Evolutionary conservation across 148 eudicot genomes (phyloP), one percentile per base, ranked within the genome.

Genomic region (Rhododendron ovatum): DNA sequence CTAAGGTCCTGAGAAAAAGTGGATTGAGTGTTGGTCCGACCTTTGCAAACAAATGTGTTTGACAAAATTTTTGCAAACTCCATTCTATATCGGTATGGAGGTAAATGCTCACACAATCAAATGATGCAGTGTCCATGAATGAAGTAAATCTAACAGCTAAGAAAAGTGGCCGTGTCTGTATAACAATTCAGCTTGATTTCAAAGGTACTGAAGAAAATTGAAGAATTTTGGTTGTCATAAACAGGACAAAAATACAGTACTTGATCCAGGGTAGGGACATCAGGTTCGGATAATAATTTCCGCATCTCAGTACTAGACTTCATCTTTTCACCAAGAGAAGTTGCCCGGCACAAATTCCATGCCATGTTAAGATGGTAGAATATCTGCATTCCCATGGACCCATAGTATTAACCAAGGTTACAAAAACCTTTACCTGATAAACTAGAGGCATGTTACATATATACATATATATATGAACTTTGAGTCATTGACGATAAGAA

Each of bases 291-390:
- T 91, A 88, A 88, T 84, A 89, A 85, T 83, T 88, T 89, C n/a
- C 24, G 90, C 73, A 84, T 92, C 85, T 84, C 90, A 77, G 57
- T 57, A 53, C 20, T 75, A 74, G 89, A 86, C 41, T 87, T 88
- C 80, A 81, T 51, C 71, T 86, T 88, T 81, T 74, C 86, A 89
- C 51, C 33, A 9, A 87, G 87, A 50, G 89, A 86, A 33, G 90
- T 83, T 39, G 76, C 81, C 99, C 99, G 95, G 37, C 99, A 90
- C 80, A 93, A 90, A 89, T 91, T 92, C 99, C 98, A 97, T 74
- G 98, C 94, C 91, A 90, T 90, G 74, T 95, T 94, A 86, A 97
- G 92, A 88, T 97, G 99, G 90, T 94, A 91, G 86, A 97, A 91
- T 69, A 93, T 92, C 99, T 97, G 91, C 87, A 82, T 82, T 53